Base-by-base conservation (phyloP, 2,329 filamentous ascomycete genomes). In the Cordyceps cateniannulata region DNA sequence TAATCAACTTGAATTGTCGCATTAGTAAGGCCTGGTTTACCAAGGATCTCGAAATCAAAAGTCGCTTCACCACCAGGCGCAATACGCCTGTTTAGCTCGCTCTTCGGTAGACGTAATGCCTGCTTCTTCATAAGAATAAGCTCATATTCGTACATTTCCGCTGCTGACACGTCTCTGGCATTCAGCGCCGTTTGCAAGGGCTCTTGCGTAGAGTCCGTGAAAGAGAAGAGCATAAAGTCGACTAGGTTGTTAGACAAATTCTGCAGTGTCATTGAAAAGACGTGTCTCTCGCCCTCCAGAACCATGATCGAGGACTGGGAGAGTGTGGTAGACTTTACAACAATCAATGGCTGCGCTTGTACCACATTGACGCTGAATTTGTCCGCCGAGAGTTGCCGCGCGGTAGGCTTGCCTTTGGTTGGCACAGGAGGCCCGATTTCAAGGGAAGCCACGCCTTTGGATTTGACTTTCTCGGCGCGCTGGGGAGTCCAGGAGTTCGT, bases 231-330 rank as follows among this genome's bases (percentile, higher is more conserved):
- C 40, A 97, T 77, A 60, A 98, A 87, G 69, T 96, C 91, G 1
- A 91, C 90, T 1, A 90, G 80, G 1, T 88, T 92, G 1, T 80
- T 77, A 0, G 91, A 95, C 9, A 85, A 78, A 65, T 99, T 99
- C 65, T 89, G 84, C 16, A 98, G 76, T 0, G 89, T 93, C 18
- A 97, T 81, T 0, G 84, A 87, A 69, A 98, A 96, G 0, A 79
- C 78, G 66, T 86, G 87, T 24, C 83, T 84, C 73, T 99, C 93
- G 48, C 95, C 95, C 75, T 98, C 93, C 6, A 99, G 79, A 12
- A 99, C 82, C 92, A 96, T 97, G 40, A 96, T 78, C 10, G 91
- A 90, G 24, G 89, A 90, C 69, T 97, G 93, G 0, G 89, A 85
- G 1, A 97, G 80, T 14, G 88, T 91, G 3, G 88, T 89, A 8